phyloP scores from a whole-genome alignment of 495 filamentous ascomycete species.

The Neurospora sp. region DNA sequence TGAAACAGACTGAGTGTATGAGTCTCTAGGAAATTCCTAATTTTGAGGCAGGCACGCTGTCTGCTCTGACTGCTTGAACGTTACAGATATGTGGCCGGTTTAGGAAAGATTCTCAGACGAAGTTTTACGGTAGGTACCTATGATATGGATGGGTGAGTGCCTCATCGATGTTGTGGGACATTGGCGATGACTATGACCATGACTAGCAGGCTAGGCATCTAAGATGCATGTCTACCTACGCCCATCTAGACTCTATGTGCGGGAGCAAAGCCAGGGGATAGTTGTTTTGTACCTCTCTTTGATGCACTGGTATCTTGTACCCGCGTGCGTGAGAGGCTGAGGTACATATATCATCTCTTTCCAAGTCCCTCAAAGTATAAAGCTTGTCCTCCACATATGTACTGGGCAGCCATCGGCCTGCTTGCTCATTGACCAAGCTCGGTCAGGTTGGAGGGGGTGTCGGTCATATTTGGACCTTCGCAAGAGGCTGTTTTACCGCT shows the following conservation, averaged over 20 bases:
- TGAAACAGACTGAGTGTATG: background rate
- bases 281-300: background rate
- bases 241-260: background rate
- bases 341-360: background rate
- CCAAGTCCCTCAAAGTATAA: background rate
- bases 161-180: background rate
- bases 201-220: background rate
- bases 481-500: background rate
- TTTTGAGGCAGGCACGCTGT: background rate
- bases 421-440: background rate
- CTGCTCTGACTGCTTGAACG: background rate
- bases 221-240: background rate
- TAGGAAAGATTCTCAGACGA: background rate
- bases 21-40: background rate
- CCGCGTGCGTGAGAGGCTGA: background rate
- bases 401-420: background rate
- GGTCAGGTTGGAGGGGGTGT: background rate
- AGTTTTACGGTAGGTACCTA: background rate
- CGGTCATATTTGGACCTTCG: background rate
- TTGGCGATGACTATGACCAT: background rate
- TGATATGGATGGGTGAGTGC: background rate
- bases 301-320: background rate
- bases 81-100: background rate
- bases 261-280: background rate
- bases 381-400: background rate